Base-by-base conservation (phyloP, 2,329 filamentous ascomycete species). In the Ascosphaera aggregata region DNA sequence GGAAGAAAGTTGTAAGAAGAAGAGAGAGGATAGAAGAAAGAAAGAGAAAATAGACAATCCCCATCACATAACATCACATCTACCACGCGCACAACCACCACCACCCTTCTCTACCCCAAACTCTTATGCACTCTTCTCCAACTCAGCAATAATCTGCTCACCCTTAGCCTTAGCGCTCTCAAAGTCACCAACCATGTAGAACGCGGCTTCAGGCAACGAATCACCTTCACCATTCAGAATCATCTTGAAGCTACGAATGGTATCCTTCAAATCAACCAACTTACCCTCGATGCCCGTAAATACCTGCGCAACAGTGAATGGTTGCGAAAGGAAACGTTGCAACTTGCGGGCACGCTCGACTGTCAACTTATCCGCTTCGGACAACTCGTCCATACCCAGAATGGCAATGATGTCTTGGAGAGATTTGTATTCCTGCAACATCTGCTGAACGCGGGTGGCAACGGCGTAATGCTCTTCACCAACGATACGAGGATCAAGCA, bases 351-450 rank as follows among this genome's bases (percentile, higher is more conserved):
- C 89, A 76, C 89, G 89, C 79, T 98, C 89, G 73, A 98, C 89
- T 54, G 89, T 95, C 57, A 98, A 76, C 79, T 98, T 94, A 66
- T 98, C 89, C 55, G 80, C 80, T 73, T 95, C 89, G 48, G 89
- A 95, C 67, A 98, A 69, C 64, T 98, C 89, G 66, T 98, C 89
- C 89, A 98, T 95, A 78, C 86, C 86, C 62, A 95, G 68, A 84
- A 98, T 98, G 66, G 89, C 89, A 72, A 94, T 94, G 76, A 98
- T 98, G 71, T 98, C 89, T 71, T 98, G 89, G 51, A 98, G 82
- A 48, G 86, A 95, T 80, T 95, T 95, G 80, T 98, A 98, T 73
- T 95, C 89, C 70, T 98, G 89, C 61, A 98, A 78, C 67, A 94
- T 95, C 70, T 93, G 84, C 73, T 98, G 89, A 58, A 98, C 89